Percentiles rank a stretch among this genome's conserved stretches.
phyloP scores from a whole-genome alignment of 148 eudicot species.

The Nepenthes gracilis region DNA sequence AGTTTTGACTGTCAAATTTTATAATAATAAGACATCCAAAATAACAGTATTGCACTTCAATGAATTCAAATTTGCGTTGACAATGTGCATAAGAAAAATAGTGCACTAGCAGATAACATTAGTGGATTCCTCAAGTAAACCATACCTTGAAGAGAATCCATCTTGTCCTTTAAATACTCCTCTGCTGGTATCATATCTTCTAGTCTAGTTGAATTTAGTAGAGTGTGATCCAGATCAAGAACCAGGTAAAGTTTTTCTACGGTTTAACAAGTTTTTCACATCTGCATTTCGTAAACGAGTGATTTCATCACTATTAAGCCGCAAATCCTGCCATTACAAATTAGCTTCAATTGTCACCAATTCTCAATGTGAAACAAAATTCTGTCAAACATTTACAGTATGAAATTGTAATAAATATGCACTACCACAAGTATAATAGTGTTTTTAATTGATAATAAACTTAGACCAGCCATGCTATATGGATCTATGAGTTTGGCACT shows the following conservation, averaged over 20 bases:
- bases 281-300: slow-evolving; percentile 62
- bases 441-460: too few species aligned
- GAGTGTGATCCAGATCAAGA: slow-evolving; percentile 88
- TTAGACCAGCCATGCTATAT: too few species aligned
- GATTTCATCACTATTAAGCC: slow-evolving; percentile 57
- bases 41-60: too few species aligned
- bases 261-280: slow-evolving; percentile 40
- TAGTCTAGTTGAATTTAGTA: slow-evolving; percentile 75
- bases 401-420: too few species aligned
- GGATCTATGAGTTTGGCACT: too few species aligned
- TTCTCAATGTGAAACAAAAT: neutral
- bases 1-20: too few species aligned
- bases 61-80: neutral
- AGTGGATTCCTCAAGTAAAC: neutral
- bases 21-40: too few species aligned
- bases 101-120: neutral
- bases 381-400: neutral
- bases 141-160: slow-evolving; percentile 63
- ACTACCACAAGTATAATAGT: too few species aligned
- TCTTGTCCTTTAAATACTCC: slow-evolving; percentile 37
- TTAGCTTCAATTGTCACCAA: neutral
- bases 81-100: neutral
- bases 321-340: slow-evolving; percentile 40
- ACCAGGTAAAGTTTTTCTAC: slow-evolving; percentile 70
- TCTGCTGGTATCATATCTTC: slow-evolving; percentile 53